phyloP scores from a whole-genome alignment of 2,329 filamentous ascomycete genomes.

The Colletotrichum euphorbiae region DNA sequence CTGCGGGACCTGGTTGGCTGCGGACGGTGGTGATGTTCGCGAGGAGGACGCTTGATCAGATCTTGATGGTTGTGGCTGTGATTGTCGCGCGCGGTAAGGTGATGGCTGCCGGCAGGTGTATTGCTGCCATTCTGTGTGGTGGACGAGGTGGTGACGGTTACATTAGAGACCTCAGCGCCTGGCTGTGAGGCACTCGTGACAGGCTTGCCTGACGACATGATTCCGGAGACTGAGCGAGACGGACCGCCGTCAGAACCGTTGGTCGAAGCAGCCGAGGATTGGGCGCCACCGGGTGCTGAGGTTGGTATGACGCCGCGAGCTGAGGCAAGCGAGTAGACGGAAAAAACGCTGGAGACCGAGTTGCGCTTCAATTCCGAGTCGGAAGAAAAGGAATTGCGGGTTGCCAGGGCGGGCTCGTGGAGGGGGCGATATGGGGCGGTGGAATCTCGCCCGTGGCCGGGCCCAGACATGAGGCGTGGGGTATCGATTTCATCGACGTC shows the following conservation, averaged over 20 bases:
- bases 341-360: constrained; percentile 80
- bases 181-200: constrained; percentile 56
- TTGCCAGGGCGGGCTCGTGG: constrained; percentile 61
- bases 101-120: constrained; percentile 56
- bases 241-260: constrained; percentile 63
- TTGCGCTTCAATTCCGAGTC: constrained; percentile 71
- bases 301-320: constrained; percentile 63
- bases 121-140: constrained; percentile 49
- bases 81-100: constrained; percentile 58
- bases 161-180: constrained; percentile 63
- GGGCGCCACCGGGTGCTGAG: constrained; percentile 65
- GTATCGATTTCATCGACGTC: constrained; percentile 62
- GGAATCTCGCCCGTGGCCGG: constrained; percentile 45
- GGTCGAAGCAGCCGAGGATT: constrained; percentile 64
- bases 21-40: constrained; percentile 49
- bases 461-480: constrained; percentile 56
- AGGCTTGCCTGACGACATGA: constrained; percentile 59
- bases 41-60: constrained; percentile 50
- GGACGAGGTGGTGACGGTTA: constrained; percentile 66
- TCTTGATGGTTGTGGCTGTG: constrained; percentile 52
- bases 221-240: constrained; percentile 57
- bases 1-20: constrained; percentile 73
- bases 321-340: constrained; percentile 76
- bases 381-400: constrained; percentile 62
- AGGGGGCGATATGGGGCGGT: constrained; percentile 50